Evolutionary conservation across 345 rosid species (phyloP).

Genomic region (Aquilaria yunnanensis): DNA sequence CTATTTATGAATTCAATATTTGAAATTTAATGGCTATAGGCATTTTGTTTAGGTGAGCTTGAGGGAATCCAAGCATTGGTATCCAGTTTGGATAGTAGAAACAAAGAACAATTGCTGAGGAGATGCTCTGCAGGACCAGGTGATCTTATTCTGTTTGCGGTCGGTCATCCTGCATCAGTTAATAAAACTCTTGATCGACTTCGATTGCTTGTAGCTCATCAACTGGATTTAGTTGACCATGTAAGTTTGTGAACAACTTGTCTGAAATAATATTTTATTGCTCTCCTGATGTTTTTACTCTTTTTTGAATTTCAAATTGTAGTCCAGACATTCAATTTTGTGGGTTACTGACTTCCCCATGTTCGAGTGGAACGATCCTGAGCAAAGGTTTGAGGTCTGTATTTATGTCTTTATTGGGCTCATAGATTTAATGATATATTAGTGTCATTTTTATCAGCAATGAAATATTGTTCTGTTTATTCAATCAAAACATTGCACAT

Average conservation of each 20-base stretch:
- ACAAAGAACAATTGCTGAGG: conserved; percentile 41
- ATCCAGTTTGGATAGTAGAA: conserved; percentile 54
- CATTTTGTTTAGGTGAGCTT: conserved; percentile 32
- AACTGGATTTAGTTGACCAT: conserved; percentile 67
- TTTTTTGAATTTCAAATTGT: conserved; percentile 17
- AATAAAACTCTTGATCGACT: conserved; percentile 76
- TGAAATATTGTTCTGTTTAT: neutral
- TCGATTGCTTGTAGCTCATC: conserved; percentile 61
- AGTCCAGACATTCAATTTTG: conserved; percentile 82
- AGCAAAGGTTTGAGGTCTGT: conserved; percentile 89
- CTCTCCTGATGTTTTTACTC: conserved; percentile 5
- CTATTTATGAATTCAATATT: neutral
- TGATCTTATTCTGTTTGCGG: conserved; percentile 89
- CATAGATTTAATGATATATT: neutral
- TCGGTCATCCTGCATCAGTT: conserved; percentile 66
- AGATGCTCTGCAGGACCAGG: conserved; percentile 72
- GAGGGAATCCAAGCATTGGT: conserved; percentile 83
- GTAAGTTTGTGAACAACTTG: conserved; percentile 38
- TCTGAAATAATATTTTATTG: neutral
- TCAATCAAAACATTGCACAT: neutral
- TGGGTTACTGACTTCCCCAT: conserved; percentile 99
- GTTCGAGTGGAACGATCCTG: conserved; percentile 91
- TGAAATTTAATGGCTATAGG: neutral
- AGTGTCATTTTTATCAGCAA: neutral
- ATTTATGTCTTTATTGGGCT: conserved; percentile 2